Base-by-base conservation (phyloP, 352 stramenopile genomes). In the Phytophthora capsici region DNA sequence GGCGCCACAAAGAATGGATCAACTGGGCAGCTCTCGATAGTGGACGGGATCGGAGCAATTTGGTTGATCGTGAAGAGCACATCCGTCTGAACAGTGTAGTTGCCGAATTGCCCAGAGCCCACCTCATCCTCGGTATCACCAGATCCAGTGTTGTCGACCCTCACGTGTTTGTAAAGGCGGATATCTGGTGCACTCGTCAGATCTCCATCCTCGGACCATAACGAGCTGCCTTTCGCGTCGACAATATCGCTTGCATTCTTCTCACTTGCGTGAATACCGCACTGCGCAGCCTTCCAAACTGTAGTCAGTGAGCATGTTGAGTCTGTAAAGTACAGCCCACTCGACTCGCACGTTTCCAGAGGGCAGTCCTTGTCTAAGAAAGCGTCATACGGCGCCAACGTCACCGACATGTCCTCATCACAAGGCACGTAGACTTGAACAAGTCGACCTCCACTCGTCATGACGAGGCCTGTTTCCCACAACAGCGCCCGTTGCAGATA, bases 31-130 rank as follows among this genome's bases (percentile, higher is more conserved):
- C 63, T 66, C 23, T 63, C 46, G 2, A 55, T 54, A 8, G 57
- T 57, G 28, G 19, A 44, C 4, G 66, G 38, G 7, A 70, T 28
- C 6, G 37, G 50, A n/a, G 64, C 44, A 2, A 66, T 49, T 50
- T 89, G 77, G 56, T 82, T 77, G 47, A 89, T 85, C 19, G 73
- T 84, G 61, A 80, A 84, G 17, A 83, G 46, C 12, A 70, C 34
- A n/a, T 63, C 62, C 19, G 20, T 57, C 25, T 32, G 10, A 4
- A 49, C 59, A 32, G 59, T 57, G 44, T 53, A 57, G 12, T 61
- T 48, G 2, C 25, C 58, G 3, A 13, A 22, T 2, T 38, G 53
- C 1, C 40, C 54, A 1, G 58, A 69, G 2, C 46, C 37, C 19
- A 57, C 30, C 2, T 48, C 45, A 26, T 61, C 46, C 52, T 60